phyloP scores from a whole-genome alignment of 768 basidiomycete genomes.

The Lactifluus hygrophoroides region DNA sequence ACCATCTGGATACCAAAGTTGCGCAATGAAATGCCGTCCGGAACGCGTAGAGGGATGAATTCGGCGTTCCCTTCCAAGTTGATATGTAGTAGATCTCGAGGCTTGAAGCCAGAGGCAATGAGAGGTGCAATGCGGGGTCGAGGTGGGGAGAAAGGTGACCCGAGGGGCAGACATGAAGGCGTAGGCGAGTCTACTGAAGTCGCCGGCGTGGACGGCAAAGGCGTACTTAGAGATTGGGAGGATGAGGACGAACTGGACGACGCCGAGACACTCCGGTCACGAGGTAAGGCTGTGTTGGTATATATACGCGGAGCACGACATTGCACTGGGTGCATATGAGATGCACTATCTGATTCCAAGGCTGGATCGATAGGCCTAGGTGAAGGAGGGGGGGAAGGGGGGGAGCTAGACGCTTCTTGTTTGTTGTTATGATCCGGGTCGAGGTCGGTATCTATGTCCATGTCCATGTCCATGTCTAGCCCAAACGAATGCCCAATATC shows the following conservation, averaged over 20 bases:
- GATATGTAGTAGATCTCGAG: constrained; percentile 30
- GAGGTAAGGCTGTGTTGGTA: constrained; percentile 16
- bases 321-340: constrained; percentile 47
- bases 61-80: constrained; percentile 42
- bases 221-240: constrained; percentile 10
- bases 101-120: constrained; percentile 27
- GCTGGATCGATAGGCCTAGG: constrained; percentile 1
- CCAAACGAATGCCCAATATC: constrained; percentile 25
- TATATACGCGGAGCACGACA: constrained; percentile 21
- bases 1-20: constrained; percentile 89
- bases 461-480: constrained; percentile 27
- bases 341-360: constrained; percentile 18
- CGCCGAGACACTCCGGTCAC: constrained; percentile 28
- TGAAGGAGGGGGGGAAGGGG: constrained; percentile 9
- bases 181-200: constrained; percentile 22
- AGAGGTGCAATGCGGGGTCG: constrained; percentile 15
- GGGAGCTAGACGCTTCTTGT: neutral
- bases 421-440: constrained; percentile 13
- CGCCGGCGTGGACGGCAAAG: constrained; percentile 16
- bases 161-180: constrained; percentile 14
- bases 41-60: constrained; percentile 63
- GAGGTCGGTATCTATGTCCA: constrained; percentile 27
- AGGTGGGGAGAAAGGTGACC: constrained; percentile 14
- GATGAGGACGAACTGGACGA: constrained; percentile 26
- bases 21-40: constrained; percentile 73